Base-by-base conservation (phyloP, 306 rosid genomes). In the Oemleria cerasiformis region DNA sequence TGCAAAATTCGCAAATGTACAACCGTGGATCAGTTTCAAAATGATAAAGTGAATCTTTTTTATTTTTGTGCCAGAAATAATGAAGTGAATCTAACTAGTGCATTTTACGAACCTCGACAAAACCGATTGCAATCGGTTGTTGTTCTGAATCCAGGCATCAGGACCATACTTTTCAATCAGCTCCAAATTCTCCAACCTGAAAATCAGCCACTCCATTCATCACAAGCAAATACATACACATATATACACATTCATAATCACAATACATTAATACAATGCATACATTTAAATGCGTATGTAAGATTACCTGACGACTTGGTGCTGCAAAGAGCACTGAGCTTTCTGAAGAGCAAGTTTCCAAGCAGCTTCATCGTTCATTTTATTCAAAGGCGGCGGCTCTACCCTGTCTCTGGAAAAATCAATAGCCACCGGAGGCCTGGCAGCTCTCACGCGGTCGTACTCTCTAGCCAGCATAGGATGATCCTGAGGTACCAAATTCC, bases 391-490 rank as follows among this genome's bases (percentile, higher is more conserved):
- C 6, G 97, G 96, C 7, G 67, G 60, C 80, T 94, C 96, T 36
- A 83, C 77, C 60, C 83, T 95, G 55, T 89, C 92, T 7, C 96
- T 80, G 0, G 84, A 86, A 47, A 91, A 78, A 59, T 94, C 98
- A 39, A 94, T 87, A 12, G 87, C 65, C 78, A 79, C 83, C 0
- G 97, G 98, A 72, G 98, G 94, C 84, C 86, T 89, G 25, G 91
- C 96, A 60, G 97, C 88, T 81, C 92, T 82, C 15, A 94, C 98
- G 45, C 98, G 97, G 40, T 94, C 98, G 53, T 91, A 84, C 80
- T 94, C 98, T 75, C 96, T 87, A 11, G 87, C 92, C 83, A 94
- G 75, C 94, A 94, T 86, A 4, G 98, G 97, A 43, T 91, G 84
- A 43, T 86, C 87, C 98, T 94, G 80, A 19, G 21, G 25, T 39